Percentiles rank a stretch among this genome's conserved stretches.
phyloP scores from a whole-genome alignment of 495 filamentous ascomycete genomes.

The Daldinia grandis region DNA sequence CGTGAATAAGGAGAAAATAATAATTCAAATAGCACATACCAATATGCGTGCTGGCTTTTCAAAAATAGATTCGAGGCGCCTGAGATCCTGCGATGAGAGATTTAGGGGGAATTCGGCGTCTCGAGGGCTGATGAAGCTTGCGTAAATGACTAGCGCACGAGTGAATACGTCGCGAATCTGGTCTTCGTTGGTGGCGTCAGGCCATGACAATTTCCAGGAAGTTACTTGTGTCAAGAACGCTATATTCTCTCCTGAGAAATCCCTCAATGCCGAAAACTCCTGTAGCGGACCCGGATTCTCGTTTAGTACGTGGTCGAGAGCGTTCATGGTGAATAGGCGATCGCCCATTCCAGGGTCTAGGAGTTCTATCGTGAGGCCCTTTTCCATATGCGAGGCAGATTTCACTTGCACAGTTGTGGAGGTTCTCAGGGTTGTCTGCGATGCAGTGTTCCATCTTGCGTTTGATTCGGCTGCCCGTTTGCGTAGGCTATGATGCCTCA shows the following conservation, averaged over 20 bases:
- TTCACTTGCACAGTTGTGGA: constrained; percentile 40
- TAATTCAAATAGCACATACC: neutral
- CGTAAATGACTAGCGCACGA: constrained; percentile 62
- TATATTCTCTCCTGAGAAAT: constrained; percentile 71
- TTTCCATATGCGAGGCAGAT: constrained; percentile 41
- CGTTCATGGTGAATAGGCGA: constrained; percentile 60
- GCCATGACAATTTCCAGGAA: constrained; percentile 59
- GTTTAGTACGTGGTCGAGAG: constrained; percentile 63
- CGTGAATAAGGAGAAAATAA: neutral
- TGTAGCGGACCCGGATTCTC: constrained; percentile 60
- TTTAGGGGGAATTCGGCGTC: constrained; percentile 67
- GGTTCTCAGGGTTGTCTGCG: constrained; percentile 27
- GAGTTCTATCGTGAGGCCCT: constrained; percentile 48
- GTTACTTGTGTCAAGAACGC: constrained; percentile 64
- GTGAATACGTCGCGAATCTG: constrained; percentile 54
- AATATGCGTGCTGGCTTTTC: constrained; percentile 47
- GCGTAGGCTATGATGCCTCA: constrained; percentile 52
- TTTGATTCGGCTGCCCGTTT: constrained; percentile 43
- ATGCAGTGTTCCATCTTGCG: constrained; percentile 26
- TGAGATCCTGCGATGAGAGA: constrained; percentile 59
- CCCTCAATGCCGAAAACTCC: constrained; percentile 63
- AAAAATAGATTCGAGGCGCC: constrained; percentile 60
- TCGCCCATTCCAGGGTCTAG: constrained; percentile 41
- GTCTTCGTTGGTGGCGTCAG: constrained; percentile 21
- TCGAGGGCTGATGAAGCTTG: constrained; percentile 58